These are phyloP conservation scores for Stellera chamaejasme DNA, from an alignment of 345 rosid genomes.

Conservation along the genomic window DNA sequence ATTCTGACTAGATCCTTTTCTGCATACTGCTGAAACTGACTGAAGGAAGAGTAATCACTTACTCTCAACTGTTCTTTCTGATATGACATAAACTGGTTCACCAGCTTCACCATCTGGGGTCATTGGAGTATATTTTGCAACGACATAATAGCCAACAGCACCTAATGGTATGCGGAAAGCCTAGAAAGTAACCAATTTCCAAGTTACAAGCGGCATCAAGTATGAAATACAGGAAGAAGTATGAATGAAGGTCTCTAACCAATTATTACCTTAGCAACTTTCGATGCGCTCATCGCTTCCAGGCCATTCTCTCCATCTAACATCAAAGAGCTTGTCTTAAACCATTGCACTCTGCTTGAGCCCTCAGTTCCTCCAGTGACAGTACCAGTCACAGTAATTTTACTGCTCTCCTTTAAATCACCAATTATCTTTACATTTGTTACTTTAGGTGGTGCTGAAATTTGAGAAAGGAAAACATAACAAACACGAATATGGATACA, in stretches of 20 bases:
- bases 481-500: too few species aligned
- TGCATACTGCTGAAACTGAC: too few species aligned
- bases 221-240: background rate
- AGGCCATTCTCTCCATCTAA: slow-evolving; percentile 54
- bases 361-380: slow-evolving; percentile 92
- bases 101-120: slow-evolving; percentile 79
- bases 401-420: slow-evolving; percentile 79
- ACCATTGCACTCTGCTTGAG: slow-evolving; percentile 97
- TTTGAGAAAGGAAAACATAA: slow-evolving; percentile 9
- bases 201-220: slow-evolving; percentile 15
- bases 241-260: slow-evolving; percentile 1
- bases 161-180: slow-evolving; percentile 93
- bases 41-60: slow-evolving; percentile 24
- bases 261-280: slow-evolving; percentile 70
- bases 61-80: slow-evolving; percentile 76
- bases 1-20: too few species aligned
- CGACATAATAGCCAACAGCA: slow-evolving; percentile 78
- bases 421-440: slow-evolving; percentile 80
- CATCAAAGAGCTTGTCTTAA: slow-evolving; percentile 49
- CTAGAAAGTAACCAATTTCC: slow-evolving; percentile 32
- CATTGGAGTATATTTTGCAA: slow-evolving; percentile 90
- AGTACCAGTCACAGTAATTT: slow-evolving; percentile 67
- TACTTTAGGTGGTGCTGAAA: slow-evolving; percentile 93
- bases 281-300: slow-evolving; percentile 78
- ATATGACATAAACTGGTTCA: slow-evolving; percentile 65